These are phyloP conservation scores for Neurospora sp. DNA, from an alignment of 2,329 filamentous ascomycete genomes.

Conservation along the genomic window DNA sequence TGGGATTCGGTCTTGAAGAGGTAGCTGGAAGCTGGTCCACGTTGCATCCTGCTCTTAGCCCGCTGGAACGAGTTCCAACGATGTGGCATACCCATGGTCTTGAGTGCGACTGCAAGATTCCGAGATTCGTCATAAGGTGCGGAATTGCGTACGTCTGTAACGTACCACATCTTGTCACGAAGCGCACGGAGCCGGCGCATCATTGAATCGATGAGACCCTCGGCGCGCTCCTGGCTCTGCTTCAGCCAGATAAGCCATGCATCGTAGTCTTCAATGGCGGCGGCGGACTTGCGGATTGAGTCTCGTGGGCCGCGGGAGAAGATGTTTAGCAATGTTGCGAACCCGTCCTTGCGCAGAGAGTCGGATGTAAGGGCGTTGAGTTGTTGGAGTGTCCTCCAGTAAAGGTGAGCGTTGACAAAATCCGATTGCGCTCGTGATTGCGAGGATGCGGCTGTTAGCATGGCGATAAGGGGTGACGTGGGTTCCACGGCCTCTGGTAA, in stretches of 20 bases:
- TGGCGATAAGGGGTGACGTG: slow-evolving; percentile 45
- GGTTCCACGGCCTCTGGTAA: slow-evolving; percentile 17
- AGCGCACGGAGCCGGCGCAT: slow-evolving; percentile 64
- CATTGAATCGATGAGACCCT: slow-evolving; percentile 63
- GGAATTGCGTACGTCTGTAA: slow-evolving; percentile 85
- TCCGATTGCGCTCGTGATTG: slow-evolving; percentile 72
- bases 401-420: slow-evolving; percentile 74
- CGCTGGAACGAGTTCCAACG: slow-evolving; percentile 42
- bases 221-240: slow-evolving; percentile 69
- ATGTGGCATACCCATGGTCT: slow-evolving; percentile 71
- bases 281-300: slow-evolving; percentile 57
- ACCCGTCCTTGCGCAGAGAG: slow-evolving; percentile 56
- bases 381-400: slow-evolving; percentile 73
- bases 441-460: slow-evolving; percentile 66
- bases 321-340: slow-evolving; percentile 62
- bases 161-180: slow-evolving; percentile 98
- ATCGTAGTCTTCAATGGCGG: slow-evolving; percentile 67
- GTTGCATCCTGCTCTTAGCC: slow-evolving; percentile 35
- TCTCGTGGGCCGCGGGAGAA: slow-evolving; percentile 63
- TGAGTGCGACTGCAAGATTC: slow-evolving; percentile 77
- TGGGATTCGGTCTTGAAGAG: slow-evolving; percentile 75
- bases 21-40: slow-evolving; percentile 46
- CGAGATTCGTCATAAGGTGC: slow-evolving; percentile 78
- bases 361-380: slow-evolving; percentile 52
- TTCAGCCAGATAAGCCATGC: slow-evolving; percentile 78